Evolutionary conservation across 1,284 basidiomycete genomes (phyloP), one percentile per base, ranked within the genome.

Genomic region (Cryptococcus sp.): DNA sequence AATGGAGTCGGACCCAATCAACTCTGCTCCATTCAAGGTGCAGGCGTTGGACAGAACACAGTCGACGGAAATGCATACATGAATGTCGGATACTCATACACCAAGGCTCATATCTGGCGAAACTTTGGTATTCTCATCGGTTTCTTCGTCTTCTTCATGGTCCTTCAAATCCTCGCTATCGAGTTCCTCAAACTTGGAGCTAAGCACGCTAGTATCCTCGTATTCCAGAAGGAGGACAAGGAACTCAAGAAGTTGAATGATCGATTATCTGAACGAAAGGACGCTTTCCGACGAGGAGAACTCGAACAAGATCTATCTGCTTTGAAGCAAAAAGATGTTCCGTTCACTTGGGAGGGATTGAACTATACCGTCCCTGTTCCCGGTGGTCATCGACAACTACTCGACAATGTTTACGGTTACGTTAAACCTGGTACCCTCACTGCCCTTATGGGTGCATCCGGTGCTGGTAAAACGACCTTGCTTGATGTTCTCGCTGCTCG

Each of bases 191-290:
- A 69, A 57, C 63, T 67, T 46, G 72, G 70, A 19, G 41, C 41
- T 23, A 24, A 43, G 23, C 62, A 65, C 54, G 57, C 69, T 18
- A 51, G 69, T 1, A 72, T 84, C 57, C 78, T 81, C 55, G 80
- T 89, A 24, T 89, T 82, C 65, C 82, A 83, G n/a, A 85, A 83
- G 61, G 87, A 89, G 64, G 78, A 81, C 61, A 75, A 77, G 2
- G 86, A 89, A 53, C 79, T 81, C 44, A 86, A 85, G 74, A 78
- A 77, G 53, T 79, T 81, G 50, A 91, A 91, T 60, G 80, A 77
- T 4, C 69, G 70, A 48, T 81, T 87, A 9, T 78, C 74, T 21
- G 81, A 82, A 56, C 81, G 79, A 53, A 85, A 81, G 67, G 77
- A 67, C 47, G 71, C 65, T 57, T 64, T 76, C 67, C 54, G 70